Conservation (phyloP, 2,329 filamentous ascomycete species). For the Pseudogymnoascus pannorum region DNA sequence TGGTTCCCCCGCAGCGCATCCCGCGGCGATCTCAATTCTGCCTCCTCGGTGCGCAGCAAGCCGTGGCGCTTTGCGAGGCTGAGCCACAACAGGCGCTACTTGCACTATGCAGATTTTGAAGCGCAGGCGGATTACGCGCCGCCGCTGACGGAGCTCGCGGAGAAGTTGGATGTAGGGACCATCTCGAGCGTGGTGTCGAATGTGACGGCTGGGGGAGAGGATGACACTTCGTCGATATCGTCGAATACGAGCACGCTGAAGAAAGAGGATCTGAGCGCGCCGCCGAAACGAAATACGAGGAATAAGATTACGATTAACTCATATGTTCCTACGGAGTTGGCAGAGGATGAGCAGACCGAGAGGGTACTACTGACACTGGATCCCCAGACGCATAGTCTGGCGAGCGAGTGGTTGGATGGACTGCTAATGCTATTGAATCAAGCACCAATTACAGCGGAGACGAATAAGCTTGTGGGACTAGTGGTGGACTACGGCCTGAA, state of each 20-base stretch:
- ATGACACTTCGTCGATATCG: conserved; percentile 40
- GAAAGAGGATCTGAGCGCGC: conserved; percentile 21
- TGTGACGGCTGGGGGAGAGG: conserved; percentile 38
- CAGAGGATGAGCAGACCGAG: conserved; percentile 47
- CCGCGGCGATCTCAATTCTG: conserved; percentile 29
- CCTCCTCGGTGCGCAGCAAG: conserved; percentile 32
- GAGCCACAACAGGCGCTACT: conserved; percentile 81
- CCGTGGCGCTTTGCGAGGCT: conserved; percentile 79
- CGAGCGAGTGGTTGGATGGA: conserved; percentile 95
- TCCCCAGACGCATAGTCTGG: conserved; percentile 71
- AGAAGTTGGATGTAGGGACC: conserved; percentile 79
- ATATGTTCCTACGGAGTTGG: conserved; percentile 39
- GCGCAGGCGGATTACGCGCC: conserved; percentile 58
- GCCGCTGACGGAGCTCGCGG: conserved; percentile 61
- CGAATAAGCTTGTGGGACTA: conserved; percentile 77
- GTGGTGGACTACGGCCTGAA: conserved; percentile 88
- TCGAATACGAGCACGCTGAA: conserved; percentile 37
- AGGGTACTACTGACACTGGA: conserved; percentile 73
- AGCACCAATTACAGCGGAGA: conserved; percentile 93
- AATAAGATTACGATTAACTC: conserved; percentile 93
- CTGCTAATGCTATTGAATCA: conserved; percentile 92
- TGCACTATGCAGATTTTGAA: conserved; percentile 85
- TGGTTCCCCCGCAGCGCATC: conserved; percentile 61
- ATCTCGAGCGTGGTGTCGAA: conserved; percentile 94
- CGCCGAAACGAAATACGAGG: conserved; percentile 33